Evolutionary conservation across 306 rosid genomes (phyloP).

Genomic region (Citrullus amarus): DNA sequence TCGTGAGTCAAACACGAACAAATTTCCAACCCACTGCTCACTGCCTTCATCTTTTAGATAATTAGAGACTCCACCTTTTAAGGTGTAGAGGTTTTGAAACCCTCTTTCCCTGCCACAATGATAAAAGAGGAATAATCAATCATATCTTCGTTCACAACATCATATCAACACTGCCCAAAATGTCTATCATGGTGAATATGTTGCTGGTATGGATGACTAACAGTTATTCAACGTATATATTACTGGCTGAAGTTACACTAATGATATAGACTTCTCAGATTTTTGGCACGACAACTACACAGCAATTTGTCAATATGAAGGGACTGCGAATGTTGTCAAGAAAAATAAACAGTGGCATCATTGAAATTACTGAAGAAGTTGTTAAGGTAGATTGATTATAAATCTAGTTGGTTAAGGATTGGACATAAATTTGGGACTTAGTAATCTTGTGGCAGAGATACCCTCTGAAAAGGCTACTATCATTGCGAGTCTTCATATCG

Average conservation of each 20-base stretch:
- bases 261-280: neutral
- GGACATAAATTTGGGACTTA: neutral
- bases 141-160: neutral
- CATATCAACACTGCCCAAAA: neutral
- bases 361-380: neutral
- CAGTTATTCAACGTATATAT: neutral
- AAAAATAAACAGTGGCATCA: neutral
- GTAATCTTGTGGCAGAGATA: neutral
- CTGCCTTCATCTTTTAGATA: slow-evolving; percentile 73
- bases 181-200: neutral
- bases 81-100: slow-evolving; percentile 59
- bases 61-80: slow-evolving; percentile 79
- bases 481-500: neutral
- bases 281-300: neutral
- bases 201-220: neutral
- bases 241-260: neutral
- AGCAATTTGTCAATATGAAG: neutral
- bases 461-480: neutral
- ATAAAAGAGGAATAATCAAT: neutral
- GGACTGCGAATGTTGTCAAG: neutral
- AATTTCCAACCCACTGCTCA: slow-evolving; percentile 70
- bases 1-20: slow-evolving; percentile 90
- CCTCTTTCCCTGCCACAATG: slow-evolving; percentile 57
- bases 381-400: neutral
- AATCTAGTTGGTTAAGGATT: neutral